Base-by-base conservation (phyloP, 129 eudicot genomes). In the Centrapalus pauciflorus region DNA sequence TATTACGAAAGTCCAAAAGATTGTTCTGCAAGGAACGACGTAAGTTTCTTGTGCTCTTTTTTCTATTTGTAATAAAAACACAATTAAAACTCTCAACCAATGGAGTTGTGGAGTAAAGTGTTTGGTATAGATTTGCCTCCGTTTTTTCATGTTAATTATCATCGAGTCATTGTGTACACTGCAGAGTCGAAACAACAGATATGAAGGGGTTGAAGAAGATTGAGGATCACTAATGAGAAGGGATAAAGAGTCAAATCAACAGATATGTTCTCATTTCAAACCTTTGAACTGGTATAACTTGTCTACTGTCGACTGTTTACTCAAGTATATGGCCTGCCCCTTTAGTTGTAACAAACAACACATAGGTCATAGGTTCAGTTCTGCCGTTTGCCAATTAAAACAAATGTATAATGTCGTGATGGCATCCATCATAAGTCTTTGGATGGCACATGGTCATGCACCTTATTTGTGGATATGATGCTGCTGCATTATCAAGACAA, bases 131-230 rank as follows among this genome's bases (percentile, higher is more conserved):
- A n/a, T n/a, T n/a, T n/a, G n/a, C n/a, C n/a, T n/a, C n/a, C n/a
- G n/a, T 67, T n/a, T 6, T 25, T n/a, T 33, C 12, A 6, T 33
- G 29, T 40, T n/a, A 10, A 20, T 63, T 11, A n/a, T 41, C 21
- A 57, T 30, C 7, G 13, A 17, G 5, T 29, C 26, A 28, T 41
- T 19, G 59, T 67, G n/a, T 67, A 25, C 25, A 55, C 6, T 70
- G 71, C 84, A 92, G 98, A 62, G 98, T 92, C 65, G 98, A 92
- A 68, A 92, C 98, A 41, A 92, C 98, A 0, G 96, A 88, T 67
- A 92, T 92, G 98, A 92, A 92, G 75, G 98, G 94, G 34, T 70
- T 92, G 89, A 92, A 92, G 86, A 92, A 92, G 89, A 83, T 92
- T 17, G 98, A 92, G 73, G 96, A 88, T 35, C 96, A 92, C 61